phyloP scores from a whole-genome alignment of 306 rosid genomes.

The Aeschynomene evenia region DNA sequence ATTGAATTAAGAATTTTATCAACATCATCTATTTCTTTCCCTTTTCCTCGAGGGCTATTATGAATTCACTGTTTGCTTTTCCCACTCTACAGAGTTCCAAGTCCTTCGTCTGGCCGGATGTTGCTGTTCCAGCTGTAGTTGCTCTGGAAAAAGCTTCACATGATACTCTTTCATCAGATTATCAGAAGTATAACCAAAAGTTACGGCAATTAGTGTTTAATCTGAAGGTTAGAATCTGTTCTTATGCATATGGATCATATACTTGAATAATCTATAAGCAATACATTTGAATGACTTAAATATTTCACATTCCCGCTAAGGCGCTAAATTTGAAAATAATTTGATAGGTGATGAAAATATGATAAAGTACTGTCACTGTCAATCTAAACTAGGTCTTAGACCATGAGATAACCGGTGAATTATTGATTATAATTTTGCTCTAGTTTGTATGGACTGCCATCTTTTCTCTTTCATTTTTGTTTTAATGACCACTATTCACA shows the following conservation, averaged over 20 bases:
- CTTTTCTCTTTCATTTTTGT: neutral
- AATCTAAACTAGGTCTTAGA: slow-evolving; percentile 4
- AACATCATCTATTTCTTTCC: neutral
- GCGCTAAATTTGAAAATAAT: neutral
- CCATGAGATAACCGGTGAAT: neutral
- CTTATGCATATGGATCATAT: slow-evolving; percentile 5
- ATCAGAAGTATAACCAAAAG: slow-evolving; percentile 84
- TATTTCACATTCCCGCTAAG: neutral
- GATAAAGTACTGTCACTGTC: neutral
- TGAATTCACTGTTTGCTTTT: slow-evolving; percentile 25
- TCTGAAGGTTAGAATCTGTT: slow-evolving; percentile 64
- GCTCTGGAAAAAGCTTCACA: slow-evolving; percentile 84
- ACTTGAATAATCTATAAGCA: neutral
- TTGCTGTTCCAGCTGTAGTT: slow-evolving; percentile 70
- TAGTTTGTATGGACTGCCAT: neutral
- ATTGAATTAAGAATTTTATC: slow-evolving; percentile 15
- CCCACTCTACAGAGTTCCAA: slow-evolving; percentile 50
- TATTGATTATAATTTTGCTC: slow-evolving; percentile 6
- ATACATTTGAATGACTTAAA: slow-evolving; percentile 14
- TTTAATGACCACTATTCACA: neutral
- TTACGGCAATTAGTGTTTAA: slow-evolving; percentile 70
- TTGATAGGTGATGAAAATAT: neutral
- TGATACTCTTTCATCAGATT: slow-evolving; percentile 63
- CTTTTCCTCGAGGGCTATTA: slow-evolving; percentile 16
- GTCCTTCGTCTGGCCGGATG: slow-evolving; percentile 83